phyloP scores from a whole-genome alignment of 306 rosid species.

The Cucurbita argyrosperma region DNA sequence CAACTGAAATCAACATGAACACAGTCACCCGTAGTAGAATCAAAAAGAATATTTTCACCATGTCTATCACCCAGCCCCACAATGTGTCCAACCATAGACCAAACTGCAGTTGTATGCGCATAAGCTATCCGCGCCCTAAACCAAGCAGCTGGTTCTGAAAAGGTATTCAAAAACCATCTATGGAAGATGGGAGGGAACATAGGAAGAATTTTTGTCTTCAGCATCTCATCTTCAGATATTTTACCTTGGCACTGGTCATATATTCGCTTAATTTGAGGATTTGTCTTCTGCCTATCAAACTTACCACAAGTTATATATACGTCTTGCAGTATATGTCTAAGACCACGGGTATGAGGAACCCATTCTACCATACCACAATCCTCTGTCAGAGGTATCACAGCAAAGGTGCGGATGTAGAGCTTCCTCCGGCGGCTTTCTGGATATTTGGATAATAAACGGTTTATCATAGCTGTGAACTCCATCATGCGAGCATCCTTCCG shows the following conservation, averaged over 20 bases:
- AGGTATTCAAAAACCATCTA: slow-evolving; percentile 82
- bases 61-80: slow-evolving; percentile 96
- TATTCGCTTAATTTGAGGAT: slow-evolving; percentile 71
- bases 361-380: slow-evolving; percentile 99
- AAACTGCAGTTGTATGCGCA: slow-evolving; percentile 97
- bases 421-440: slow-evolving; percentile 92
- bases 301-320: slow-evolving; percentile 68
- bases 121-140: slow-evolving; percentile 85
- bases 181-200: slow-evolving; percentile 93
- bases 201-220: slow-evolving; percentile 74
- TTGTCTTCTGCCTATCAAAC: slow-evolving; percentile 75
- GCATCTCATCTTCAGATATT: slow-evolving; percentile 71
- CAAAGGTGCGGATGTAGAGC: slow-evolving; percentile 90
- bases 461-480: slow-evolving; percentile 98
- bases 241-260: slow-evolving; percentile 87
- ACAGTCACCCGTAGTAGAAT: slow-evolving; percentile 90
- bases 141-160: slow-evolving; percentile 99
- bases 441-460: slow-evolving; percentile 71
- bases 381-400: slow-evolving; percentile 91
- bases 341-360: slow-evolving; percentile 95
- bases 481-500: slow-evolving; percentile 99
- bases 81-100: slow-evolving; percentile 99
- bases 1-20: slow-evolving; percentile 99
- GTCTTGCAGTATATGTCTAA: slow-evolving; percentile 84
- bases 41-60: slow-evolving; percentile 92